These are phyloP conservation scores for Diplogelasinospora grovesii DNA, from an alignment of 495 filamentous ascomycete genomes.

Conservation along the genomic window DNA sequence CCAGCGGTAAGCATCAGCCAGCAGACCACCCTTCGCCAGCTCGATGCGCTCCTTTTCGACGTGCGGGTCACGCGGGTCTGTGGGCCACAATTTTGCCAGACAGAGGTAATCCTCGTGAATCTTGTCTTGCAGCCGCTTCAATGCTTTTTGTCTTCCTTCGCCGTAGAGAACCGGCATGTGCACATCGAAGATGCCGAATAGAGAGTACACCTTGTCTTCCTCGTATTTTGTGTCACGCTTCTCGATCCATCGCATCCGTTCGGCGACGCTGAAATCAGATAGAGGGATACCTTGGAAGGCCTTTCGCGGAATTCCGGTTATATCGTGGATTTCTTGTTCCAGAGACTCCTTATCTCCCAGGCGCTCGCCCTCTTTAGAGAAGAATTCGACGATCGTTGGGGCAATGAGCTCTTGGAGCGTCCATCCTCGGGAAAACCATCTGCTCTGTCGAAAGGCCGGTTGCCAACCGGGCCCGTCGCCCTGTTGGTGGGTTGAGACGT, in stretches of 20 bases:
- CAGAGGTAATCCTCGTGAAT: background rate
- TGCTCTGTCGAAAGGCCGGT: background rate
- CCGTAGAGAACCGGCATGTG: constrained; percentile 3
- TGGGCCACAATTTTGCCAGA: constrained; percentile 1
- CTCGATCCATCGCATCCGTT: constrained; percentile 3
- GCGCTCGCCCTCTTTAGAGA: background rate
- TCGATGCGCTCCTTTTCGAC: constrained; percentile 35
- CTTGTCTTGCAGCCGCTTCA: constrained; percentile 2
- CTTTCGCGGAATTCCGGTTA: constrained; percentile 2
- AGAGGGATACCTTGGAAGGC: constrained; percentile 2
- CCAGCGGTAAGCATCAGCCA: constrained; percentile 38
- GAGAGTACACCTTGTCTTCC: constrained; percentile 5
- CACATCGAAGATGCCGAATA: constrained; percentile 4
- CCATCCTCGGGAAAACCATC: constrained; percentile 6
- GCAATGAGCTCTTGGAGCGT: constrained; percentile 6
- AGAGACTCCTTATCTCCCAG: constrained; percentile 5
- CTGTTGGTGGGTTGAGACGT: background rate
- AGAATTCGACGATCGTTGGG: constrained; percentile 6
- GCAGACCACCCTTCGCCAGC: constrained; percentile 33
- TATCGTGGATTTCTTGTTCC: constrained; percentile 4
- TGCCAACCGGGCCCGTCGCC: background rate
- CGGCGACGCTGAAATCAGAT: constrained; percentile 5
- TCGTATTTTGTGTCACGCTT: background rate
- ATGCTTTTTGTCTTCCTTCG: constrained; percentile 3
- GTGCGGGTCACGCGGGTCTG: constrained; percentile 17